These are phyloP conservation scores for Melampsora larici-populina DNA, from an alignment of 1,284 basidiomycete species.

Conservation along the genomic window DNA sequence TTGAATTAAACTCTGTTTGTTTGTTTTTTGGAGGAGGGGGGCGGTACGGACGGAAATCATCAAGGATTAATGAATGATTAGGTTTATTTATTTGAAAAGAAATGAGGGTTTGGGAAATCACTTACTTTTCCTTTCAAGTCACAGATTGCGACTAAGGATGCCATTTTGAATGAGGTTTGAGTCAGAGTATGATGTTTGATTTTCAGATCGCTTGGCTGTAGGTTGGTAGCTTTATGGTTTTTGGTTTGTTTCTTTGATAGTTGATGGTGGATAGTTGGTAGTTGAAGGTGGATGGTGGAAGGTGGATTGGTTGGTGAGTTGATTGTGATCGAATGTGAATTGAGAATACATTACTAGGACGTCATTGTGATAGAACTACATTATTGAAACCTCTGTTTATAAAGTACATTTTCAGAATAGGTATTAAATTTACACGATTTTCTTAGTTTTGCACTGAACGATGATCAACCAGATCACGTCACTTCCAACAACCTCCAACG, in stretches of 20 bases:
- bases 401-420: too few species aligned
- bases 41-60: not conserved
- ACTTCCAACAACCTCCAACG: too few species aligned
- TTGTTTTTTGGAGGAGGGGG: too few species aligned
- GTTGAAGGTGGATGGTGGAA: too few species aligned
- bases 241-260: too few species aligned
- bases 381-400: not conserved
- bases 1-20: conserved; percentile 81
- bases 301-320: too few species aligned
- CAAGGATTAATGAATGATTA: not conserved
- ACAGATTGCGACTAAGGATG: conserved; percentile 74
- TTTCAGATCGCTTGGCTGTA: too few species aligned
- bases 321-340: not conserved
- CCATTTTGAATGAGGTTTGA: conserved; percentile 46
- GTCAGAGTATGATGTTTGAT: too few species aligned
- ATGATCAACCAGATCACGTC: too few species aligned
- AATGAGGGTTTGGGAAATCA: not conserved
- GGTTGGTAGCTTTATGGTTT: not conserved
- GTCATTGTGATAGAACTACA: not conserved
- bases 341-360: not conserved
- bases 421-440: too few species aligned
- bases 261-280: too few species aligned
- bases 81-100: not conserved
- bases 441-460: too few species aligned
- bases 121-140: conserved; percentile 81